Base-by-base conservation (phyloP, 148 eudicot genomes). In the Nyssa sinensis region DNA sequence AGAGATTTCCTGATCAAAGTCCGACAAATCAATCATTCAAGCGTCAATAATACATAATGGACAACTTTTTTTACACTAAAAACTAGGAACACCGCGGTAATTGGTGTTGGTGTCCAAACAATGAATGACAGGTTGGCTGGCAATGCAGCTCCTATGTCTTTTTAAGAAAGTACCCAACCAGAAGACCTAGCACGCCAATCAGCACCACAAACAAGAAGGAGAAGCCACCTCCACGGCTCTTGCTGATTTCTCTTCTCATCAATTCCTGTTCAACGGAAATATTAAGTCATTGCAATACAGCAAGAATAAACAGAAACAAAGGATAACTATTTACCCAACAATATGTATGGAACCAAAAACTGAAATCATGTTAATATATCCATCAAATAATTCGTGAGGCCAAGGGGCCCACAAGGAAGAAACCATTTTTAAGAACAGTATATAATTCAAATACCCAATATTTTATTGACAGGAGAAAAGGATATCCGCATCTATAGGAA, bases 151-250 rank as follows among this genome's bases (percentile, higher is more conserved):
- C 32, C 66, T 72, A 72, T 69, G 74, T 61, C 49, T 64, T 76
- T 62, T 62, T 69, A 21, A 76, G 16, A 17, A 76, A 25, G 69
- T 88, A 90, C n/a, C 97, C 95, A 32, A 88, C 62, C 39, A 93
- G 59, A 68, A 93, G 53, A 10, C 95, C 83, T 30, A 93, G 51
- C 9, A 93, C 74, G 30, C 83, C 95, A 10, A 87, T 72, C 73
- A 93, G 83, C 69, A 82, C 79, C 78, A 92, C 82, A 17, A 79
- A 51, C 66, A 87, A 41, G 57, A 86, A n/a, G 1, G 85, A 84
- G 74, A 79, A 79, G 62, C 89, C 87, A 55, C 86, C 79, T 1
- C 74, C 55, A 1, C 27, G 81, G 8, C 19, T 62, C 34, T 33
- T 69, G 37, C 61, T 51, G 6, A 51, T 62, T 35, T 70, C 74